Evolutionary conservation across 805 yeast species (phyloP), one percentile per base, ranked within the genome.

Genomic region (Clavispora fructus): DNA sequence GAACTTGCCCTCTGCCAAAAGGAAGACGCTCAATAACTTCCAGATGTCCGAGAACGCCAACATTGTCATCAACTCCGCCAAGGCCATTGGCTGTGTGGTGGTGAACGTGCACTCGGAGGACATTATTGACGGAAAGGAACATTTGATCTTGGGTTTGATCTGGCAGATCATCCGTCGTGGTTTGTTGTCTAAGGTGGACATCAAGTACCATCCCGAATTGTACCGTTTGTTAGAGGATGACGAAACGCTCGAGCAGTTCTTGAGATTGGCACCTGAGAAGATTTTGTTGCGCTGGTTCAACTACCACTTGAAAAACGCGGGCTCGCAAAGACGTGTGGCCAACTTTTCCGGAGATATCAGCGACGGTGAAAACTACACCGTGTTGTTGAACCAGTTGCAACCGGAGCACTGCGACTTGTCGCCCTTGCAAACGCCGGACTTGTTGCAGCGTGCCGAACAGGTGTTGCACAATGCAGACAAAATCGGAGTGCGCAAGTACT

Each of bases 121-220:
- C 64, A 87, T 91, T 44, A 84, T 88, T 52, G 97, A 90, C 60
- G 97, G 97, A 57, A 91, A 87, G 58, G 95, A 89, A 62, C 96
- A 91, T 67, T 78, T 91, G 64, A 86, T 91, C 48, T 70, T 92
- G 53, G 98, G 98, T 46, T 75, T 91, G 54, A 85, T 91, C 56
- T 91, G 98, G 98, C 99, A 94, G 74, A 87, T 94, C 60, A 94
- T 94, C 57, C 85, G 99, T 71, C 85, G 97, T 69, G 99, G 99
- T 40, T 74, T 94, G 62, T 81, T 94, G 56, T 80, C 92, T 56
- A 94, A 94, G 70, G 94, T 94, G 63, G 99, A 94, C 67, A 94
- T 94, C 66, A 91, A 92, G 68, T 74, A 84, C 52, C 99, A 94
- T 61, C 99, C 99, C 6, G 99, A 94, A 68, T 79, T 94, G 63